Percentiles rank a stretch among this genome's conserved stretches.
These are phyloP conservation scores for Digitaria exilis DNA, from an alignment of 202 grass and related monocot genomes.

Conservation along the genomic window DNA sequence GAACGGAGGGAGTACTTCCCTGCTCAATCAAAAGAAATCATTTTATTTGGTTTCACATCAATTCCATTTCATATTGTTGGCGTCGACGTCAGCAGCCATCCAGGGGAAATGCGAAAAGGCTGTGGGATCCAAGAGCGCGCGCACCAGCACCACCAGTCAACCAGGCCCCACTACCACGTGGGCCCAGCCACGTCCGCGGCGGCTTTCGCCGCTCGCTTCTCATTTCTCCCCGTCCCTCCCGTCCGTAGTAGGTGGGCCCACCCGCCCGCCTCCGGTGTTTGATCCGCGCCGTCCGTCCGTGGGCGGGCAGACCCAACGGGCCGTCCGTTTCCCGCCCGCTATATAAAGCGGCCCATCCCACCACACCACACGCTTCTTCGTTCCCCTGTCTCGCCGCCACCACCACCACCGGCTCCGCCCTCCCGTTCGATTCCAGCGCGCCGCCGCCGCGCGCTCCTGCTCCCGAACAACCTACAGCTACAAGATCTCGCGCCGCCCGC, in stretches of 20 bases:
- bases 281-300: slow-evolving; percentile 46
- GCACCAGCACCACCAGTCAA: neutral
- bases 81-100: neutral
- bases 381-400: slow-evolving; percentile 26
- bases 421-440: too few species aligned
- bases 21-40: neutral
- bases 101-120: neutral
- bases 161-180: slow-evolving; percentile 5
- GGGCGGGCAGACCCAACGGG: neutral
- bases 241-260: neutral
- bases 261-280: neutral
- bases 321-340: slow-evolving; percentile 33
- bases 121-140: slow-evolving; percentile 24
- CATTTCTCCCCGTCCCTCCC: slow-evolving; percentile 36
- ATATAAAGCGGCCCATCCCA: slow-evolving; percentile 25
- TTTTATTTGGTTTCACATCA: neutral
- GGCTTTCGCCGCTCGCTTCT: neutral
- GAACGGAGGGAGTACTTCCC: too few species aligned
- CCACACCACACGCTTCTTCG: neutral
- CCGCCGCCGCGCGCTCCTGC: too few species aligned
- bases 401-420: slow-evolving; percentile 17
- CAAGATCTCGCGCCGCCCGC: neutral
- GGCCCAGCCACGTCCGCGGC: neutral
- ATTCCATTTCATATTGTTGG: neutral
- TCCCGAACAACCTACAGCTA: too few species aligned